Conservation (phyloP, 192 early-diverging fungal species). For the Dissophora globulifera region DNA sequence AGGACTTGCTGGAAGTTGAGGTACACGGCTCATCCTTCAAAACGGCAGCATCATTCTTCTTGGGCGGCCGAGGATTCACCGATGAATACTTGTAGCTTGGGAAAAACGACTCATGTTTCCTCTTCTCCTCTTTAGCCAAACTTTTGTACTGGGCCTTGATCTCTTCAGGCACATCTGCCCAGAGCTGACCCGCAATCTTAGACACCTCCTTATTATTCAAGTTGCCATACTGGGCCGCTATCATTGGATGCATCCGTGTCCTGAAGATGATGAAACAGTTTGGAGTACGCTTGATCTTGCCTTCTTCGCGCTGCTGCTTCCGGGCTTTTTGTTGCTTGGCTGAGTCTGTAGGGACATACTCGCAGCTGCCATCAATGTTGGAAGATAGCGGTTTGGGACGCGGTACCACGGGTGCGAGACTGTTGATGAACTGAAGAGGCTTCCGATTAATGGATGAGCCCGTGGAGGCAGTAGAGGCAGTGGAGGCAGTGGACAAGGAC, state of each 20-base stretch:
- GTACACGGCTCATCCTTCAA: too few relatives aligned
- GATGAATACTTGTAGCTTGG: constrained; percentile 59
- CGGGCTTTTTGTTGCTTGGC: constrained; percentile 32
- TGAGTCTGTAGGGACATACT: constrained; percentile 17
- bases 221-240: constrained; percentile 55
- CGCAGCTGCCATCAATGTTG: too few relatives aligned
- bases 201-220: constrained; percentile 68
- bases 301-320: constrained; percentile 23
- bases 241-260: constrained; percentile 60
- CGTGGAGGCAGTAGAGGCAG: neutral
- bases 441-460: neutral
- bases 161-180: constrained; percentile 57
- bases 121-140: constrained; percentile 57
- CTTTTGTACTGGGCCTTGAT: constrained; percentile 61
- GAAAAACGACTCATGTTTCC: constrained; percentile 56
- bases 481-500: too few relatives aligned
- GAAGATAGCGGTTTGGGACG: constrained; percentile 14
- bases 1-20: too few relatives aligned
- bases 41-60: neutral
- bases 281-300: constrained; percentile 27
- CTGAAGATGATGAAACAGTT: constrained; percentile 70
- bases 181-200: constrained; percentile 62
- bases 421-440: constrained; percentile 36
- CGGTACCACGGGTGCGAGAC: constrained; percentile 8
- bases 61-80: constrained; percentile 11